phyloP scores from a whole-genome alignment of 352 stramenopile species.

The Phytopythium kandeliae region DNA sequence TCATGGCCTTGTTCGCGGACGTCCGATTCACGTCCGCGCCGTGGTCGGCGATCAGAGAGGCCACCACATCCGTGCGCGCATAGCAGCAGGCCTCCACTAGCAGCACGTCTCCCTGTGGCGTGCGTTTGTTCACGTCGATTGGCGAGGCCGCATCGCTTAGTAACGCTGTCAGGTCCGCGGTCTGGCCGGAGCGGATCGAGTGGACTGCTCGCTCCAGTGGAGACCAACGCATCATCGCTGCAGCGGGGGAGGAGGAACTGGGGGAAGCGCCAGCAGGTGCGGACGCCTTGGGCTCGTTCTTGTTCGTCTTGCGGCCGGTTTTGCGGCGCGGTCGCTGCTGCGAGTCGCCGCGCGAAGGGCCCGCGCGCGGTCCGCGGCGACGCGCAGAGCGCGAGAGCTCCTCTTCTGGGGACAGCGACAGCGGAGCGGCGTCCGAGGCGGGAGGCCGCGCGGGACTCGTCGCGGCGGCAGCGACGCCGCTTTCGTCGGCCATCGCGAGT shows the following conservation, averaged over 20 bases:
- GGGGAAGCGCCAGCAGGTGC: neutral
- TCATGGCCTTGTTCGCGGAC: slow-evolving; percentile 24
- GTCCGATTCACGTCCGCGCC: slow-evolving; percentile 30
- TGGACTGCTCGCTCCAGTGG: slow-evolving; percentile 20
- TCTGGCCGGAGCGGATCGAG: slow-evolving; percentile 22
- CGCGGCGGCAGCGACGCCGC: neutral
- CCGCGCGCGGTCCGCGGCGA: neutral
- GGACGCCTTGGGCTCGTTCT: neutral
- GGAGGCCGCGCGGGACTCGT: neutral
- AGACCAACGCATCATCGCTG: too few relatives aligned
- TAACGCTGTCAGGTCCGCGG: slow-evolving; percentile 14
- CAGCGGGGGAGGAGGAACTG: neutral
- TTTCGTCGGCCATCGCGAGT: too few relatives aligned
- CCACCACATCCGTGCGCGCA: slow-evolving; percentile 35
- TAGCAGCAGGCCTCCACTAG: slow-evolving; percentile 58
- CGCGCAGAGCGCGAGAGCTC: neutral
- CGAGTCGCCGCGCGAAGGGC: neutral
- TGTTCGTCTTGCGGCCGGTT: neutral
- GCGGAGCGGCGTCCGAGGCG: neutral
- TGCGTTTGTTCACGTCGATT: slow-evolving; percentile 34
- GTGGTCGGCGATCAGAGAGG: slow-evolving; percentile 19
- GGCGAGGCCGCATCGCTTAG: slow-evolving; percentile 11
- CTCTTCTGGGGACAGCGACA: neutral
- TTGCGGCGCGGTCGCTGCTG: neutral
- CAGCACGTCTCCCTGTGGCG: slow-evolving; percentile 26